A percentile compares a stretch with the other conserved stretches of the same genome.
phyloP scores from a whole-genome alignment of 225 moss, liverwort and hornwort species.

The Marchantia paleacea region DNA sequence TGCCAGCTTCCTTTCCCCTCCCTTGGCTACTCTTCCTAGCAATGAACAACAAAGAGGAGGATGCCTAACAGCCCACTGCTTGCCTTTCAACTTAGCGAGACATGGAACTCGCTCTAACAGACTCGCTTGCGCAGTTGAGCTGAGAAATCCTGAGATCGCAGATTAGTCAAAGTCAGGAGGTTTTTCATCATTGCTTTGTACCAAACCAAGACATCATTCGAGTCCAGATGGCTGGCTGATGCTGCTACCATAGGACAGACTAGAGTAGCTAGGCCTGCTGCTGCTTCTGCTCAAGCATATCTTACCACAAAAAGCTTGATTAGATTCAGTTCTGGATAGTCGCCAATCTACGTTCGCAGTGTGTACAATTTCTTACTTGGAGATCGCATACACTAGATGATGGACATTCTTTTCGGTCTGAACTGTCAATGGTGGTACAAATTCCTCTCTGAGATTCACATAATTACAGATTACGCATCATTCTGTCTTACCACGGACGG shows the following conservation, averaged over 20 bases:
- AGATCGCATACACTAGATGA: background rate
- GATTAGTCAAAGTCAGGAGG: background rate
- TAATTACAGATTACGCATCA: background rate
- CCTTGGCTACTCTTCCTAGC: background rate
- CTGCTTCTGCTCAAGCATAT: background rate
- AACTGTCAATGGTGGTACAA: background rate
- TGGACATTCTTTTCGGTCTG: background rate
- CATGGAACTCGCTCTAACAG: background rate
- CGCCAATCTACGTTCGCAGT: background rate
- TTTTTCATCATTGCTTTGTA: background rate
- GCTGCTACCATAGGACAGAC: background rate
- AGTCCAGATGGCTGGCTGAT: background rate
- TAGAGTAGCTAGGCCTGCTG: background rate
- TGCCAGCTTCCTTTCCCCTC: background rate
- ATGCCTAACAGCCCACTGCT: background rate
- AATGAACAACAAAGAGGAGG: background rate
- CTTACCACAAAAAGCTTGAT: background rate
- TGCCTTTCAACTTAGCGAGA: background rate
- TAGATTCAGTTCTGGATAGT: background rate
- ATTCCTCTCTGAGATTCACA: background rate
- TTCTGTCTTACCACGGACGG: conserved; percentile 1
- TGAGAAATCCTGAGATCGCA: background rate
- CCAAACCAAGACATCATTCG: background rate
- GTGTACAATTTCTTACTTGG: background rate
- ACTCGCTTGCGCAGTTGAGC: background rate